Percentiles rank a stretch among this genome's conserved stretches.
Evolutionary conservation across 768 basidiomycete species (phyloP).

Genomic region (Boletus reticuloceps): DNA sequence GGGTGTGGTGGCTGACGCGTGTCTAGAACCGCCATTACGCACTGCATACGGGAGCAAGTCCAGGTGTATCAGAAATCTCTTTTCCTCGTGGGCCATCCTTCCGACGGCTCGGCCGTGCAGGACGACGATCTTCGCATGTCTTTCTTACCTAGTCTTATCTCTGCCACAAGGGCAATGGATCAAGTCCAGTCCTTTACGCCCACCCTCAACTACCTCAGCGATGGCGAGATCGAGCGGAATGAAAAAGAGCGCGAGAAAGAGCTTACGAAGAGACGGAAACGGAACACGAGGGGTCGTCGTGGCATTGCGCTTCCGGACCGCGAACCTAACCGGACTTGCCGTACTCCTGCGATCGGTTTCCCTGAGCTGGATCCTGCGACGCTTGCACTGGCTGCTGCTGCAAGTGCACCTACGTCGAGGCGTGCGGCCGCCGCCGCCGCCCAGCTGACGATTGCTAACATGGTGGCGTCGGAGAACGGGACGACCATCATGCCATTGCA

Average conservation of each 20-base stretch:
- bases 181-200: slow-evolving; percentile 84
- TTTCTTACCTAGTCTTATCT: slow-evolving; percentile 78
- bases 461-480: slow-evolving; percentile 91
- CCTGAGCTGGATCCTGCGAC: slow-evolving; percentile 74
- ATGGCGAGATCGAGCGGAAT: slow-evolving; percentile 82
- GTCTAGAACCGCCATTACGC: slow-evolving; percentile 88
- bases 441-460: slow-evolving; percentile 80
- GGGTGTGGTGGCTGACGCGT: slow-evolving; percentile 8
- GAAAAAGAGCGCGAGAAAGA: slow-evolving; percentile 97
- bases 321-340: slow-evolving; percentile 87
- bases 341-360: slow-evolving; percentile 85
- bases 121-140: slow-evolving; percentile 92
- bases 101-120: slow-evolving; percentile 71
- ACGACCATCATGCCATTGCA: slow-evolving; percentile 47
- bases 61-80: slow-evolving; percentile 90
- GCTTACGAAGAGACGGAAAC: slow-evolving; percentile 77
- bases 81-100: slow-evolving; percentile 84
- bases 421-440: slow-evolving; percentile 87
- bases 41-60: slow-evolving; percentile 94
- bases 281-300: slow-evolving; percentile 76
- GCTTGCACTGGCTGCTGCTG: slow-evolving; percentile 61
- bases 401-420: slow-evolving; percentile 65
- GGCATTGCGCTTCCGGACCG: slow-evolving; percentile 88
- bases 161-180: slow-evolving; percentile 70
- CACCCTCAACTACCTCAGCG: slow-evolving; percentile 82